These are phyloP conservation scores for Psilocybe cubensis DNA, from an alignment of 768 basidiomycete species.

Conservation along the genomic window DNA sequence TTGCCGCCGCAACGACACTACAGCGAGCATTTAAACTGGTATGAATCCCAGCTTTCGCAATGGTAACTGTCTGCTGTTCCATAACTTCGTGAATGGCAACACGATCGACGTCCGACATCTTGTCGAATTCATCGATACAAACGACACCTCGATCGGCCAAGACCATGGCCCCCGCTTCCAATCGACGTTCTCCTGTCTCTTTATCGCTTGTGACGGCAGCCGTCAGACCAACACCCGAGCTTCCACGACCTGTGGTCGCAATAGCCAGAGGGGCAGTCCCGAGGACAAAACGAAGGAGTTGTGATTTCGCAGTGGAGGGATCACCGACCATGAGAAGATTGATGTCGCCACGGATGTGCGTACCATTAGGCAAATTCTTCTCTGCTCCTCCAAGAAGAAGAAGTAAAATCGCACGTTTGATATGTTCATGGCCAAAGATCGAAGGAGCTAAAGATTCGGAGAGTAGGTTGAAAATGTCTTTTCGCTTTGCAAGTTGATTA, in stretches of 20 bases:
- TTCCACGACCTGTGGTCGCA: conserved; percentile 96
- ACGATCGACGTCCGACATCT: conserved; percentile 98
- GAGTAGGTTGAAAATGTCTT: conserved; percentile 85
- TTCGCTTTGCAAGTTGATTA: conserved; percentile 89
- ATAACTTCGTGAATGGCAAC: conserved; percentile 99
- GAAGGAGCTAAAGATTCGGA: conserved; percentile 97
- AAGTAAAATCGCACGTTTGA: conserved; percentile 92
- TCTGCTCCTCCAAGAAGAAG: conserved; percentile 95
- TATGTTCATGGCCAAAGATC: conserved; percentile 95
- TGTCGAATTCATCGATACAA: conserved; percentile 99
- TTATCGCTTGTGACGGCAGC: conserved; percentile 98
- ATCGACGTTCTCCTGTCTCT: conserved; percentile 94
- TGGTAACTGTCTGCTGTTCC: conserved; percentile 99
- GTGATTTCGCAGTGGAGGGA: conserved; percentile 97
- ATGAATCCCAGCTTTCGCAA: conserved; percentile 99
- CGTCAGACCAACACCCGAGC: conserved; percentile 98
- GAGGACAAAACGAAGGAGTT: conserved; percentile 93
- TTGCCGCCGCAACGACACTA: conserved; percentile 97
- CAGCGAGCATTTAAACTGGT: conserved; percentile 97
- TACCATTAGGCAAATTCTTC: conserved; percentile 97
- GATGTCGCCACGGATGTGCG: conserved; percentile 99
- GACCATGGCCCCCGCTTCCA: conserved; percentile 99
- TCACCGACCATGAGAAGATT: conserved; percentile 99
- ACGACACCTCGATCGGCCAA: conserved; percentile 98
- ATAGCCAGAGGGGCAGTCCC: conserved; percentile 96